These are phyloP conservation scores for Chenopodium suecicum DNA, from an alignment of 148 eudicot species.

Conservation along the genomic window DNA sequence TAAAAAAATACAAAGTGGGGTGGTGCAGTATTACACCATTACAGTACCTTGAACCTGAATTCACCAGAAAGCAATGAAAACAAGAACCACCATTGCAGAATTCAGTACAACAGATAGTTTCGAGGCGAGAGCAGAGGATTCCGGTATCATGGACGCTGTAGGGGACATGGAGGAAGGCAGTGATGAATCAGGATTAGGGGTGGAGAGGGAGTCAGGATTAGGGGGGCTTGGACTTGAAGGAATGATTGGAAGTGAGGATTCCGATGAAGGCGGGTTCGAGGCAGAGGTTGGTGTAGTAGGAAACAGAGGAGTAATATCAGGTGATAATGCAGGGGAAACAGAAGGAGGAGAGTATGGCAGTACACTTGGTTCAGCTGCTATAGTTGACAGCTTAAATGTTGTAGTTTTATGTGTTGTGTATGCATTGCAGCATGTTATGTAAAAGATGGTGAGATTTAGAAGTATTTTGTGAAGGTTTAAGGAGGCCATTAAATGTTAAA, in stretches of 20 bases:
- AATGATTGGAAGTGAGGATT: conserved; percentile 52
- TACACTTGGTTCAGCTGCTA: conserved; percentile 39
- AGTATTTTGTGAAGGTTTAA: conserved; percentile 13
- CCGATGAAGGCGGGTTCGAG: conserved; percentile 17
- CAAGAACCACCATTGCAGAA: conserved; percentile 21
- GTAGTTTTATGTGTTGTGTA: background rate
- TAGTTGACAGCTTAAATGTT: conserved; percentile 21
- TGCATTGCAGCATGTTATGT: background rate
- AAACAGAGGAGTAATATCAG: conserved; percentile 35
- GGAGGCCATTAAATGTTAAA: conserved; percentile 30
- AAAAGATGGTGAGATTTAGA: background rate
- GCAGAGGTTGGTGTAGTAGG: conserved; percentile 36
- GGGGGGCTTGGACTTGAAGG: conserved; percentile 88
- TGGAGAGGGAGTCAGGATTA: conserved; percentile 31
- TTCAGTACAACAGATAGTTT: conserved; percentile 20
- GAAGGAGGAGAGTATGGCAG: conserved; percentile 26
- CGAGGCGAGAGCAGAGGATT: conserved; percentile 38
- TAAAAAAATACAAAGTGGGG: conserved; percentile 12
- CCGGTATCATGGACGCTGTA: conserved; percentile 33
- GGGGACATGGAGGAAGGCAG: conserved; percentile 58
- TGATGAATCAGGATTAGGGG: conserved; percentile 50
- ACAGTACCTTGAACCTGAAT: conserved; percentile 1
- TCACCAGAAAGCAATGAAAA: conserved; percentile 33
- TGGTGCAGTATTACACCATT: background rate
- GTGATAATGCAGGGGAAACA: conserved; percentile 22